A percentile compares a stretch with the other conserved stretches of the same genome.
Conservation (phyloP, 2,329 filamentous ascomycete genomes). For the Colletotrichum sp. region DNA sequence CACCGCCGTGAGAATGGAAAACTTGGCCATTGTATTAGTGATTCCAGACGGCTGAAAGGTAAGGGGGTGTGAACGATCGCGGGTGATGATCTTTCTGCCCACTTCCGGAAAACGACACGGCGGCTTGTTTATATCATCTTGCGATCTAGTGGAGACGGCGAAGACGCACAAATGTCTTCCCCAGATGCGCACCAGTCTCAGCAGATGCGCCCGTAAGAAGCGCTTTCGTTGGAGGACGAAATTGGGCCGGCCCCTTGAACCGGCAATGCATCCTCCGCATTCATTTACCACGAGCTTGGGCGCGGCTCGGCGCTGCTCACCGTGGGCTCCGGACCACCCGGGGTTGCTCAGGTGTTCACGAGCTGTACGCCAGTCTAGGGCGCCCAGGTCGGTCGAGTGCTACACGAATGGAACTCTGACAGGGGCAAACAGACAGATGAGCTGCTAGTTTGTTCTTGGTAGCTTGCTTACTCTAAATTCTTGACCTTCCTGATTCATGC, state of each 20-base stretch:
- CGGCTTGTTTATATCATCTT: not conserved
- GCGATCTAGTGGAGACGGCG: not conserved
- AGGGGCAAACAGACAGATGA: not conserved
- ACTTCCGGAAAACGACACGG: not conserved
- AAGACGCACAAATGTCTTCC: not conserved
- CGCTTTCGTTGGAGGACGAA: constrained; percentile 16
- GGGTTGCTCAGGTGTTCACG: not conserved
- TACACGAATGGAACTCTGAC: constrained; percentile 3
- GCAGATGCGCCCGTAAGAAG: not conserved
- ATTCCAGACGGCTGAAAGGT: not conserved
- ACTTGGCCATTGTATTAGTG: constrained; percentile 23
- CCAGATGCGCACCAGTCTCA: constrained; percentile 10
- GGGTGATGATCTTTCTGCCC: not conserved
- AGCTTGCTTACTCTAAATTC: not conserved
- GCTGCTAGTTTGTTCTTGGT: not conserved
- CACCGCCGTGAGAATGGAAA: constrained; percentile 33
- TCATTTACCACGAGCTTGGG: constrained; percentile 1
- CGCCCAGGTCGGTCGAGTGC: not conserved
- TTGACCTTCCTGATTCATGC: constrained; percentile 9
- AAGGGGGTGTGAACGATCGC: not conserved
- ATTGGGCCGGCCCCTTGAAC: constrained; percentile 6
- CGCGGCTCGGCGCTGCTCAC: not conserved
- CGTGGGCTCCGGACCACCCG: not conserved
- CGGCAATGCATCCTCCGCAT: constrained; percentile 6
- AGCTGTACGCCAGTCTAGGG: not conserved